Conservation (phyloP, 2,329 filamentous ascomycete species). For the Xylariaceae sp. region DNA sequence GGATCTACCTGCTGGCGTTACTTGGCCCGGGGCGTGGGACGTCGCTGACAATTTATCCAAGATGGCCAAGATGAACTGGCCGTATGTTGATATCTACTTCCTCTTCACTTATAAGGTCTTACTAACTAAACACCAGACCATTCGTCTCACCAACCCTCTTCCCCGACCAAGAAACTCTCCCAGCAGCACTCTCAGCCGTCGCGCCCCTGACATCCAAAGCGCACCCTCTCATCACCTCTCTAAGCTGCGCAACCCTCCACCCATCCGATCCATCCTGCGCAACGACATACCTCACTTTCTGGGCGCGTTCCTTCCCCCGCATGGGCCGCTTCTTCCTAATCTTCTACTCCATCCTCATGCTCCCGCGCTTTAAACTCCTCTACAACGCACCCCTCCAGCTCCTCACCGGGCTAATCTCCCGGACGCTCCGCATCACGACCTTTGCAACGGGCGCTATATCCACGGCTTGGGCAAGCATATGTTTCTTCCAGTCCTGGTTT, state of each 20-base stretch:
- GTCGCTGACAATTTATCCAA: conserved; percentile 78
- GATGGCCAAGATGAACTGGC: conserved; percentile 82
- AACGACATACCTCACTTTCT: conserved; percentile 83
- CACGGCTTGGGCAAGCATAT: conserved; percentile 84
- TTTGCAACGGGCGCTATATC: conserved; percentile 83
- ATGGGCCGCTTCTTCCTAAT: conserved; percentile 76
- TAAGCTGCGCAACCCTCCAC: conserved; percentile 88
- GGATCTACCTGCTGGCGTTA: conserved; percentile 61
- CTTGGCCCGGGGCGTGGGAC: conserved; percentile 73
- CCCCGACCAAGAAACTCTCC: conserved; percentile 66
- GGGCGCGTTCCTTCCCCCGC: conserved; percentile 77
- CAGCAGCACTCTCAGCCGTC: conserved; percentile 63
- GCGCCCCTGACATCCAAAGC: conserved; percentile 78
- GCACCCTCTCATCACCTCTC: conserved; percentile 78
- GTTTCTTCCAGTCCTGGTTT: conserved; percentile 79
- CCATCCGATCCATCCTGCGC: conserved; percentile 84
- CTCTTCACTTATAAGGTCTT: not conserved
- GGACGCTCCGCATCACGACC: conserved; percentile 70
- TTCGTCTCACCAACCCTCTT: conserved; percentile 87
- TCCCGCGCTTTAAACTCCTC: conserved; percentile 66
- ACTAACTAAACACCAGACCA: conserved; percentile 45
- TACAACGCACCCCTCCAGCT: conserved; percentile 67
- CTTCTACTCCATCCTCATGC: conserved; percentile 67
- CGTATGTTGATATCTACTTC: conserved; percentile 50
- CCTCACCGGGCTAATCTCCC: conserved; percentile 63